Evolutionary conservation across 257 asterid genomes (phyloP).

Genomic region (Ocimum tenuiflorum): DNA sequence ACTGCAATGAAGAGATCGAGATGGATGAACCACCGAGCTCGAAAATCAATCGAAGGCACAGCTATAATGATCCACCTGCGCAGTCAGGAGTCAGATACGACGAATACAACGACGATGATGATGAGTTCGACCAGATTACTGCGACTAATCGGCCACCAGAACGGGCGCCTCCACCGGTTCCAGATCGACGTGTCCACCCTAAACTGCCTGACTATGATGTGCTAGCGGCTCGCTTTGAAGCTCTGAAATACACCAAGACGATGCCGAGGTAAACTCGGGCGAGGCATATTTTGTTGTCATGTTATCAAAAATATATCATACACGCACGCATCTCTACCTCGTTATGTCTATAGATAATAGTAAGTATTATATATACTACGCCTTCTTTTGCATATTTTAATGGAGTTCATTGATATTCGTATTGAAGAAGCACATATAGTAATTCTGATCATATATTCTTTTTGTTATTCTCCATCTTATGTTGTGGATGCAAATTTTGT

Average conservation of each 20-base stretch:
- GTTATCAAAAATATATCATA: not conserved
- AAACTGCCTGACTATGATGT: conserved; percentile 79
- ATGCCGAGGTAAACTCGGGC: conserved; percentile 13
- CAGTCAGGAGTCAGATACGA: conserved; percentile 45
- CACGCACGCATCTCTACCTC: not conserved
- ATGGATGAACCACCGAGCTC: conserved; percentile 43
- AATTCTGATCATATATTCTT: not conserved
- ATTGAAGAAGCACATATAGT: not conserved
- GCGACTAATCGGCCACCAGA: conserved; percentile 41
- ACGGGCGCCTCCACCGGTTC: conserved; percentile 50
- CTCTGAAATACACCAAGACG: conserved; percentile 58
- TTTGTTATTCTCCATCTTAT: not conserved
- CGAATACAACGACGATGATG: conserved; percentile 45
- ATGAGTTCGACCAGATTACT: not conserved
- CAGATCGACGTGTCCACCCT: conserved; percentile 63
- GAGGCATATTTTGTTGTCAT: not conserved
- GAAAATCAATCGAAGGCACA: conserved; percentile 51
- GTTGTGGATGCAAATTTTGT: too few species aligned
- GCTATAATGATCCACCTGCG: conserved; percentile 43
- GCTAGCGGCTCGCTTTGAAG: conserved; percentile 86
- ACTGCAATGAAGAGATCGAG: conserved; percentile 66
- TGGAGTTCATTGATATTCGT: not conserved
- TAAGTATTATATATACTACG: not conserved
- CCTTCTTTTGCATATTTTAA: conserved; percentile 8
- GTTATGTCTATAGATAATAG: conserved; percentile 18